These are phyloP conservation scores for Mrakia frigida DNA, from an alignment of 768 basidiomycete species.

Conservation along the genomic window DNA sequence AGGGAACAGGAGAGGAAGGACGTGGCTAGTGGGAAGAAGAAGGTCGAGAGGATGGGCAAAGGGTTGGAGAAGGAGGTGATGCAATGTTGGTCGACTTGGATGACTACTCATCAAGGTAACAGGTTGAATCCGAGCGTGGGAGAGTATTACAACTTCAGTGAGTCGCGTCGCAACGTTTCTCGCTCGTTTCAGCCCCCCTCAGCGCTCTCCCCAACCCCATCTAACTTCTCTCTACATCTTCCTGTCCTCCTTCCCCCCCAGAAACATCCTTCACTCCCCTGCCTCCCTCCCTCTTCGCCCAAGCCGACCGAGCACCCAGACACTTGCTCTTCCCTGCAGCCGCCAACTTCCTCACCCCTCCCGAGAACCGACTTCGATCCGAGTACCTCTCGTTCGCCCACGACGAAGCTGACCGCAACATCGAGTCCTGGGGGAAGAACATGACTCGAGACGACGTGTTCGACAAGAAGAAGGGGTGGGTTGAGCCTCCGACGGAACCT, in stretches of 20 bases:
- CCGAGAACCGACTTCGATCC: not conserved
- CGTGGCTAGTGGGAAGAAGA: too few relatives aligned
- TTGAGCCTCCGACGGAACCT: not conserved
- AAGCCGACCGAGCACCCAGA: not conserved
- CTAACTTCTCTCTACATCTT: not conserved
- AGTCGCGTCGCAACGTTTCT: not conserved
- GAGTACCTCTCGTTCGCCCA: not conserved
- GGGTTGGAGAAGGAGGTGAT: not conserved
- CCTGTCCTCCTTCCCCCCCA: not conserved
- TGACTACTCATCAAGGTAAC: not conserved
- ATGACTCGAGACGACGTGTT: too few relatives aligned
- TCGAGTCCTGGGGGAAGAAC: not conserved
- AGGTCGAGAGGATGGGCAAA: too few relatives aligned
- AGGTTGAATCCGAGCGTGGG: too few relatives aligned
- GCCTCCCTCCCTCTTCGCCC: not conserved
- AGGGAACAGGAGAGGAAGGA: not conserved
- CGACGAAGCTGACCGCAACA: too few relatives aligned
- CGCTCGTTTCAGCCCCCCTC: too few relatives aligned
- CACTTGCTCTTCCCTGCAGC: not conserved
- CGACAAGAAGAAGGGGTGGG: not conserved
- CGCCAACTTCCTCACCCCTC: constrained; percentile 2
- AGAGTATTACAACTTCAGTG: not conserved
- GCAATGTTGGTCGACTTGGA: not conserved
- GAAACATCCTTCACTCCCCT: not conserved
- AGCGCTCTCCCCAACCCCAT: not conserved